A percentile compares a stretch with the other conserved stretches of the same genome.
phyloP scores from a whole-genome alignment of 192 early-diverging fungal species.

The Coemansia furcata region DNA sequence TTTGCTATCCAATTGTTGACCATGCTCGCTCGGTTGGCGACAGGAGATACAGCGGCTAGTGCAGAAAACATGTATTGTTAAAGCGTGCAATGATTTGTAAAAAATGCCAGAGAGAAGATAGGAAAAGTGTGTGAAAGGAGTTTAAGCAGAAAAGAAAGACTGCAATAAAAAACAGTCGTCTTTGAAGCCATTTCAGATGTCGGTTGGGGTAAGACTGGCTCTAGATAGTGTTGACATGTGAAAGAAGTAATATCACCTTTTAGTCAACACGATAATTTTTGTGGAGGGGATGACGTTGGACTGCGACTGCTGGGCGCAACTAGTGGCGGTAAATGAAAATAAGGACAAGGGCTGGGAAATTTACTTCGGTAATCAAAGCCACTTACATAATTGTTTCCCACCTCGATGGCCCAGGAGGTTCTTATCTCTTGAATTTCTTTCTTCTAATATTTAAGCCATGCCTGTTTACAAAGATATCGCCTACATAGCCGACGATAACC shows the following conservation, averaged over 20 bases:
- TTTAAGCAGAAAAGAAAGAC: not conserved
- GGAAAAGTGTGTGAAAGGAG: not conserved
- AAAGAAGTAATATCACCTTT: not conserved
- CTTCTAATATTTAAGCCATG: not conserved
- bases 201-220: not conserved
- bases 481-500: slow-evolving; percentile 18
- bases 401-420: not conserved
- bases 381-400: no score
- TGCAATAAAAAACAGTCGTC: not conserved
- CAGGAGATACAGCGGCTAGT: not conserved
- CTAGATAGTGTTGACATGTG: not conserved
- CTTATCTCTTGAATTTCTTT: not conserved
- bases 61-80: not conserved
- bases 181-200: not conserved
- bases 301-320: not conserved
- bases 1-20: slow-evolving; percentile 7
- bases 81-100: not conserved
- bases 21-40: not conserved
- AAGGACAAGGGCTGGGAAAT: not conserved
- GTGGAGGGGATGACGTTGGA: no score
- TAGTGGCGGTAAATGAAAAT: not conserved
- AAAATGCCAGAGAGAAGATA: not conserved
- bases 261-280: not conserved
- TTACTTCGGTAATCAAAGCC: no score
- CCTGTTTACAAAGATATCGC: slow-evolving; percentile 25